These are phyloP conservation scores for Puccinellia tenuiflora DNA, from an alignment of 176 grass and related monocot species.

Conservation along the genomic window DNA sequence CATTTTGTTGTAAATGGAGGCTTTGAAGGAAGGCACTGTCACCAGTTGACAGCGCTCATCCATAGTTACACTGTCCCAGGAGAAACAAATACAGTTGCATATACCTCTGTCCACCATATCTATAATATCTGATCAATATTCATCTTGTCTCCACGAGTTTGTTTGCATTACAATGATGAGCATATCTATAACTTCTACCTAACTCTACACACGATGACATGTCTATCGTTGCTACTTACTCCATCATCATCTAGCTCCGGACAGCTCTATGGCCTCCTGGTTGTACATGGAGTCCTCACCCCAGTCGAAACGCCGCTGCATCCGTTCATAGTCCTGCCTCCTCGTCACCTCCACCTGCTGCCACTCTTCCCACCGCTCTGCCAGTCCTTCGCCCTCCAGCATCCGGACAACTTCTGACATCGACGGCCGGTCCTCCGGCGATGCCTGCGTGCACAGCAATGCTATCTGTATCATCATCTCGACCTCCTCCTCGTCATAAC, in stretches of 20 bases:
- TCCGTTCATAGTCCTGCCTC: conserved; percentile 67
- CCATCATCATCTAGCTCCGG: conserved; percentile 16
- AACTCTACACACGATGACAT: neutral
- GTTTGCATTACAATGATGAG: neutral
- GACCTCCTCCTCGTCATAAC: conserved; percentile 59
- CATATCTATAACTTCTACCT: neutral
- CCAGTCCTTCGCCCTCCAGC: conserved; percentile 90
- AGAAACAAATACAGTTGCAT: too few relatives aligned
- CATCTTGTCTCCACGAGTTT: neutral
- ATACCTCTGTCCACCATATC: neutral
- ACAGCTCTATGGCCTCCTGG: conserved; percentile 72
- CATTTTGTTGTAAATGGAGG: too few relatives aligned
- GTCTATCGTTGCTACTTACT: too few relatives aligned
- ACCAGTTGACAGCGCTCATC: too few relatives aligned
- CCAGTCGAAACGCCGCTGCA: conserved; percentile 79
- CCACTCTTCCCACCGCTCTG: conserved; percentile 96
- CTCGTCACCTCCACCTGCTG: conserved; percentile 84
- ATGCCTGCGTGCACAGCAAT: conserved; percentile 82
- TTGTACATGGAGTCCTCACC: conserved; percentile 88
- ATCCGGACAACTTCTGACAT: conserved; percentile 97
- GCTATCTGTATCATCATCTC: conserved; percentile 95
- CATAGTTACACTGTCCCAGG: too few relatives aligned
- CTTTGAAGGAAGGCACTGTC: too few relatives aligned
- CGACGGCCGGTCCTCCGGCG: conserved; percentile 78
- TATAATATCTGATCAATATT: neutral